Evolutionary conservation across 345 rosid species (phyloP).

Genomic region (Aquilaria malaccensis): DNA sequence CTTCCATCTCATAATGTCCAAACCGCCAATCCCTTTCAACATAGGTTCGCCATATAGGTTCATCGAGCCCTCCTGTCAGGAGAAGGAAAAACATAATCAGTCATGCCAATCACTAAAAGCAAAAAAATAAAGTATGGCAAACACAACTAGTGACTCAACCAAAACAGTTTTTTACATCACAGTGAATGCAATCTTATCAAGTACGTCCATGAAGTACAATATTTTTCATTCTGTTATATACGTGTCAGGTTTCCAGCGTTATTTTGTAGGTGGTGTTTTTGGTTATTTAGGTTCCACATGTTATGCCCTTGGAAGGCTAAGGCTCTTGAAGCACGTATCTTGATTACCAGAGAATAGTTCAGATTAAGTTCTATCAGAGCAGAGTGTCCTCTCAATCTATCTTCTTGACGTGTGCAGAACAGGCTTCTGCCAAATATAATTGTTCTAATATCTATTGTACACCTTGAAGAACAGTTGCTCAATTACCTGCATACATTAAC

Average conservation of each 20-base stretch:
- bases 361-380: not conserved
- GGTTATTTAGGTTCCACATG: no score
- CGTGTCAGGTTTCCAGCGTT: no score
- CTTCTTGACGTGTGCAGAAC: no score
- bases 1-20: constrained; percentile 94
- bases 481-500: constrained; percentile 94
- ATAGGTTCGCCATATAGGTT: constrained; percentile 46
- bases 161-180: not conserved
- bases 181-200: not conserved
- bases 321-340: not conserved
- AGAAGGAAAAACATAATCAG: constrained; percentile 1
- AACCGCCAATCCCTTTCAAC: constrained; percentile 84
- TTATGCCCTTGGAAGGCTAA: no score
- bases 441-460: no score
- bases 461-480: not conserved
- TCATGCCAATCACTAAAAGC: not conserved
- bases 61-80: constrained; percentile 75
- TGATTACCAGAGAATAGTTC: not conserved
- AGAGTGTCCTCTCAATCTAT: not conserved
- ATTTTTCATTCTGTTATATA: no score
- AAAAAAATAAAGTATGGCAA: constrained; percentile 1
- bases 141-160: not conserved
- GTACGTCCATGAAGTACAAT: not conserved
- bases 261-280: no score
- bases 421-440: no score